Evolutionary conservation across 1,284 basidiomycete species (phyloP), one percentile per base, ranked within the genome.

Genomic region (Ustilago trichophora): DNA sequence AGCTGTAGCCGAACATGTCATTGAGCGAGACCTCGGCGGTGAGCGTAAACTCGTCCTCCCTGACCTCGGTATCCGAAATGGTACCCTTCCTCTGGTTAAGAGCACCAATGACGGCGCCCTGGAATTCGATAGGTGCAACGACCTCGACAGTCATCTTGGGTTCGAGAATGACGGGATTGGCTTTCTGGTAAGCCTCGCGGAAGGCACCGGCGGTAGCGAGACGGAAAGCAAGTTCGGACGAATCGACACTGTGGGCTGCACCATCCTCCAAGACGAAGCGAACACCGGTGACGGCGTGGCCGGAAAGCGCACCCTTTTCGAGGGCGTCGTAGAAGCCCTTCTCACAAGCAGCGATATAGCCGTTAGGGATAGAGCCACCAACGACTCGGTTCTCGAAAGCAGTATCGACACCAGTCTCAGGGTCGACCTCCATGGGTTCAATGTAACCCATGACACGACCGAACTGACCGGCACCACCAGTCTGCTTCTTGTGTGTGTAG

Each of bases 91-190:
- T 87, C 63, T 91, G 89, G 82, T 97, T 99, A 76, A 98, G 84
- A 13, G 92, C 91, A 38, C 95, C 94, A 76, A 98, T 97, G 48
- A 98, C 95, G 36, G 87, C 86, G 86, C 94, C 95, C 82, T 98
- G 96, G 87, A 97, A 99, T 81, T 99, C 96, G 33, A 88, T 86
- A 2, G 96, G 96, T 0, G 95, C 94, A 36, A 97, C 89, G 19
- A 98, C 92, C 81, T 99, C 96, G 43, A 99, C 96, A 13, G 88
- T 91, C 96, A 99, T 99, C 83, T 97, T 90, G 19, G 96, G 96
- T 82, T 99, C 96, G 32, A 98, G 85, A 56, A 98, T 90, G 53
- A 92, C 89, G 0, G 92, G 89, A 38, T 84, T 85, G 19, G 92
- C 89, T 65, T 87, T 87, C 65, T 85, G 85, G 85, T 91, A 98